Base-by-base conservation (phyloP, 2,329 filamentous ascomycete species). In the Alternaria conjuncta region DNA sequence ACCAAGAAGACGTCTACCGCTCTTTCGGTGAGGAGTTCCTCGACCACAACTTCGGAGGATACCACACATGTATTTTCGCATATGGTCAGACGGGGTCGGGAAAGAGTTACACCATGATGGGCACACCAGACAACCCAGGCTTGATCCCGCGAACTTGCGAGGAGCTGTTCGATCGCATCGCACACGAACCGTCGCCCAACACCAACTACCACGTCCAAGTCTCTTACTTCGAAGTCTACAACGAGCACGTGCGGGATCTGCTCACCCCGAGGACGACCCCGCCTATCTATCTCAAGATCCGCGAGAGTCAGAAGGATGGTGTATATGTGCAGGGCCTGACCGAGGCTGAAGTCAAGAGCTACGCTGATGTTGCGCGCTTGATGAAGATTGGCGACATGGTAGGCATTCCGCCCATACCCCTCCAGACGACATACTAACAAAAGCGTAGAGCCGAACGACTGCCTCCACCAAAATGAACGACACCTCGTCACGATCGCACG, bases 381-480 rank as follows among this genome's bases (percentile, higher is more conserved):
- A 97, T 99, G 94, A 92, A 91, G 73, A 88, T 90, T 74, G 96
- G 96, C 61, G 96, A 99, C 79, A 84, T 87, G 61, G 80, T 81
- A 70, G 21, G 75, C 55, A 46, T 13, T 0, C 11, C 20, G 9
- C 11, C 9, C n/a, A 11, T 25, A 5, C 25, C 21, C 5, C 23
- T n/a, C 8, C 11, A 15, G 28, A 46, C 4, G 10, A 25, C 6
- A 6, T 46, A 41, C 71, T 75, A 53, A 74, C 50, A 10, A 1
- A 5, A 20, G 1, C 9, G 2, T 30, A 80, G 68, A 97, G 92
- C 61, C 90, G 96, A 51, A 98, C 96, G 0, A 91, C 89, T 20
- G 96, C 96, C 13, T 94, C 92, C 77, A 99, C 96, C 63, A 98
- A 97, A 83, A 99, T 99, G 96, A 99, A 99, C 81, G 96, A 99